phyloP scores from a whole-genome alignment of 192 early-diverging fungal genomes.

The Coemansia sp. region DNA sequence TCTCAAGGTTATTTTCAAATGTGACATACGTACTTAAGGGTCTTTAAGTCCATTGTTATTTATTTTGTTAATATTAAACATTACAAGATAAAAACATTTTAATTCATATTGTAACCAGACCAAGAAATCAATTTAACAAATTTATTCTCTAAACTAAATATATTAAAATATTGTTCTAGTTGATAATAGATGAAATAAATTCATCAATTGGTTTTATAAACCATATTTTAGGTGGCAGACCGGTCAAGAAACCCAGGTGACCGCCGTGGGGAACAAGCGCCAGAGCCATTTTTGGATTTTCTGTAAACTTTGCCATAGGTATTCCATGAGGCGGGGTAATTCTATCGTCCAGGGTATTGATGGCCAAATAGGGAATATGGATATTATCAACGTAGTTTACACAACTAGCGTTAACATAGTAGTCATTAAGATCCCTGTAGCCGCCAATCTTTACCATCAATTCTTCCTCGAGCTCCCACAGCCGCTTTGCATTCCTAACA shows the following conservation, averaged over 20 bases:
- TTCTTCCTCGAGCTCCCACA: constrained; percentile 80
- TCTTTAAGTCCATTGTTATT: no score
- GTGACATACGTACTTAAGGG: no score
- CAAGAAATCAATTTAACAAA: not conserved
- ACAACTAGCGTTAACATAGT: constrained; percentile 63
- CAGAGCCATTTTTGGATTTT: constrained; percentile 75
- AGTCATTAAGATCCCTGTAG: constrained; percentile 76
- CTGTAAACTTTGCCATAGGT: constrained; percentile 64
- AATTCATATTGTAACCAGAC: no score
- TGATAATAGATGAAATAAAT: constrained; percentile 59
- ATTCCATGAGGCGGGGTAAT: constrained; percentile 65
- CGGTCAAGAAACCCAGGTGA: constrained; percentile 80
- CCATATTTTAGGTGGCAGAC: constrained; percentile 53
- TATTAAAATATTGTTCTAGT: not conserved
- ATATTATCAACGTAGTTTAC: constrained; percentile 58
- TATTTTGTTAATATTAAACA: no score
- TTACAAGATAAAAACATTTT: no score
- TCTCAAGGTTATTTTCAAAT: no score
- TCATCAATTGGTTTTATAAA: constrained; percentile 63
- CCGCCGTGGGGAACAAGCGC: constrained; percentile 81
- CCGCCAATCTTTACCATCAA: constrained; percentile 66
- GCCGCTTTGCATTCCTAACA: constrained; percentile 55
- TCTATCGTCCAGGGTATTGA: constrained; percentile 84
- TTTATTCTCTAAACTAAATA: not conserved
- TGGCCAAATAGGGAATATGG: constrained; percentile 72